Base-by-base conservation (phyloP, 75 land plant species). In the Adiantum capillusveneris region DNA sequence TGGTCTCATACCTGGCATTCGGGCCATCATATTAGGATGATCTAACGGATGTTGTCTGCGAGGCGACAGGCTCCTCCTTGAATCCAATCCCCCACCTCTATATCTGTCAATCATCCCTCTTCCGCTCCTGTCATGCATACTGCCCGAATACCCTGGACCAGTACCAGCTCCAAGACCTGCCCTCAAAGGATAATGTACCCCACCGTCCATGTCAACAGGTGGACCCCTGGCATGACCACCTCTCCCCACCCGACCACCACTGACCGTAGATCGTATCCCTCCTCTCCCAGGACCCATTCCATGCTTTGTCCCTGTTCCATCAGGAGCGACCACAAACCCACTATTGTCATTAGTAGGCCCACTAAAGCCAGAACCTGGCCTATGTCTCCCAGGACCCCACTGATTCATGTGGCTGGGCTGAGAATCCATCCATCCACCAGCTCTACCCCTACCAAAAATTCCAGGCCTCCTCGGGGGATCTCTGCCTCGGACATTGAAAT, bases 311-410 rank as follows among this genome's bases (percentile, higher is more conserved):
- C 72, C 25, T 25, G 78, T 77, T 0, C 74, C 78, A 69, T 84
- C 90, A 28, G 77, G 74, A 13, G 86, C 77, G 48, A 81, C 80
- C 34, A 76, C 9, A 9, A 34, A 34, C 71, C 88, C 88, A 65
- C 74, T 72, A 57, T 79, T 78, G 65, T 81, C 84, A 74, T 80
- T 77, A 45, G 62, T 65, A 57, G 72, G 72, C 21, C 71, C 59
- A 55, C 60, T 62, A 0, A 69, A 70, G 21, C 62, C 46, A 53
- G 57, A 75, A 44, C 65, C 72, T 53, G 48, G 56, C 20, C 70
- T 80, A 80, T 65, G 84, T 31, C 69, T 68, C 12, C 29, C 64
- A 37, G 71, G 68, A 48, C 63, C 55, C 62, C 63, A 53, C 20
- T 43, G 56, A 57, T 54, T 46, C 50, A 46, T 31, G 22, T n/a